These are phyloP conservation scores for Fusarium pseudoanthophilum DNA, from an alignment of 2,329 filamentous ascomycete genomes.

Conservation along the genomic window DNA sequence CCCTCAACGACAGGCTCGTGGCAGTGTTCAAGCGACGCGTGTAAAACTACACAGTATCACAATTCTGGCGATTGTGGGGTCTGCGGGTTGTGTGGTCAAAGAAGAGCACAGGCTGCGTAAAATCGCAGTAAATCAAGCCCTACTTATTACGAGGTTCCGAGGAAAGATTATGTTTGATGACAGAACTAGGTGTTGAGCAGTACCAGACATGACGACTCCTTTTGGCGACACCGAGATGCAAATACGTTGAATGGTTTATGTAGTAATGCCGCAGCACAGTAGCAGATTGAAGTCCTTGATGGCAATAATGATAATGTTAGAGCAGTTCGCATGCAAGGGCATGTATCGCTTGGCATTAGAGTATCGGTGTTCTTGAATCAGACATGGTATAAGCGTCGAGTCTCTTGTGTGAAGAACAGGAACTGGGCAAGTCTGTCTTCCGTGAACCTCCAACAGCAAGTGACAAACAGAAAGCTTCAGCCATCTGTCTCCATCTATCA, in stretches of 20 bases:
- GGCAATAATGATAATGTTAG: neutral
- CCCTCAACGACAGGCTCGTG: constrained; percentile 67
- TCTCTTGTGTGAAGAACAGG: neutral
- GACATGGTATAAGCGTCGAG: neutral
- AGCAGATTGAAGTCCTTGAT: neutral
- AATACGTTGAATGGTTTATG: neutral
- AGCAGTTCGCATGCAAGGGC: neutral
- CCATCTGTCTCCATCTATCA: neutral
- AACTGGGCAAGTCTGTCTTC: neutral
- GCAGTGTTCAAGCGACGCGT: constrained; percentile 68
- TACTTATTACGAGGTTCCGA: neutral
- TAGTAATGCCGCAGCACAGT: neutral
- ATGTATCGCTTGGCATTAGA: neutral
- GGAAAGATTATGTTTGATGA: neutral
- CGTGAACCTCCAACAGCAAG: neutral
- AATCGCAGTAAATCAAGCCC: neutral
- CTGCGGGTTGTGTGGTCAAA: constrained; percentile 75
- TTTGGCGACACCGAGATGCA: neutral
- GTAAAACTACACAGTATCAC: constrained; percentile 67
- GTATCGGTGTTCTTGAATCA: neutral
- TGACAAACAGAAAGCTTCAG: neutral
- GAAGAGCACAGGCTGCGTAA: constrained; percentile 36
- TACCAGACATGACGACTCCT: neutral
- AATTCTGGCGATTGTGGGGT: constrained; percentile 76
- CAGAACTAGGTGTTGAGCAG: neutral